Conservation (phyloP, 306 rosid genomes). For the Corylus americana region DNA sequence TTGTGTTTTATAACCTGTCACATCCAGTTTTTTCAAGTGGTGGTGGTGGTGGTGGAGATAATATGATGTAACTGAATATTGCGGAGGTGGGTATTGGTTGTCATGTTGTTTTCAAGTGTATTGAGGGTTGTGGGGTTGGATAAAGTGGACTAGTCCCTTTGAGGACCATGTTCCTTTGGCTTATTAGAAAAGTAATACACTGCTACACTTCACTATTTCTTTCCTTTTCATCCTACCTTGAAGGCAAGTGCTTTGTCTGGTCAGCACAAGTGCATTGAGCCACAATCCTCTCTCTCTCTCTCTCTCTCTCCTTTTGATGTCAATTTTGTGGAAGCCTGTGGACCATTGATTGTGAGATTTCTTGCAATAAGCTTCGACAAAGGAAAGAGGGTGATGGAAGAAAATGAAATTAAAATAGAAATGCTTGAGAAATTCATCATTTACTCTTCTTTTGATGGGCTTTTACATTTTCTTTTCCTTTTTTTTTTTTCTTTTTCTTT, state of each 20-base stretch:
- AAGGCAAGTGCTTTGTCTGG: constrained; percentile 49
- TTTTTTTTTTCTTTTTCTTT: background rate
- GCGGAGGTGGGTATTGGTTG: constrained; percentile 30
- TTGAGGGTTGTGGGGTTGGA: constrained; percentile 36
- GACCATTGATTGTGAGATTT: constrained; percentile 49
- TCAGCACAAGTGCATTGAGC: constrained; percentile 40
- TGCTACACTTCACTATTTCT: constrained; percentile 18
- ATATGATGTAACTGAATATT: constrained; percentile 45
- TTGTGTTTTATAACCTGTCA: constrained; percentile 9
- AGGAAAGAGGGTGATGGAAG: constrained; percentile 32
- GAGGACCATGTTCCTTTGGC: constrained; percentile 51
- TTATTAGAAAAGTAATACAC: constrained; percentile 38
- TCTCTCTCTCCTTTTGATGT: constrained; percentile 36
- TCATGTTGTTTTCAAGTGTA: constrained; percentile 44
- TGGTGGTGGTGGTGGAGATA: constrained; percentile 20
- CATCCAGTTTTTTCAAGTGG: constrained; percentile 30
- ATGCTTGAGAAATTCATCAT: constrained; percentile 36
- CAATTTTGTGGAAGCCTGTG: constrained; percentile 27
- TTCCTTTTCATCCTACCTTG: constrained; percentile 39
- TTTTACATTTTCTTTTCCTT: background rate
- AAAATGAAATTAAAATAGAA: constrained; percentile 18
- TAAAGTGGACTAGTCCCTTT: constrained; percentile 45
- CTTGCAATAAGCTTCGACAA: constrained; percentile 26
- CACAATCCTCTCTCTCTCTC: background rate
- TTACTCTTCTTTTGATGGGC: constrained; percentile 52